phyloP scores from a whole-genome alignment of 2,329 filamentous ascomycete genomes.

The Hypoxylon sp. region DNA sequence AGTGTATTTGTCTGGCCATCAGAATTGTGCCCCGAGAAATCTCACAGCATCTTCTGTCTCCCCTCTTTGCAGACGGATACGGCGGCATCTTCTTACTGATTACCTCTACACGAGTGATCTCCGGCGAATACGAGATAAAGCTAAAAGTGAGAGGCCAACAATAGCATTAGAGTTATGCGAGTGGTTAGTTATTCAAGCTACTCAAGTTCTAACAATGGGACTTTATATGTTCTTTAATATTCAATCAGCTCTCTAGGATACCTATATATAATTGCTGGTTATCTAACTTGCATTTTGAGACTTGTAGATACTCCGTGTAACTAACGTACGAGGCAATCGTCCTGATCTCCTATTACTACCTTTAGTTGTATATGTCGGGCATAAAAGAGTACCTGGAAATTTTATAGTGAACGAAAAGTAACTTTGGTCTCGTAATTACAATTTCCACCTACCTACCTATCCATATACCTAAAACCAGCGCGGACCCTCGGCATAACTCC shows the following conservation, averaged over 20 bases:
- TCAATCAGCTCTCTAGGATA: too few relatives aligned
- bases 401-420: too few relatives aligned
- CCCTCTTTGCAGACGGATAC: not conserved
- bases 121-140: not conserved
- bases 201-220: not conserved
- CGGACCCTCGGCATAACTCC: too few relatives aligned
- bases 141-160: not conserved
- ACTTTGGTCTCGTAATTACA: not conserved
- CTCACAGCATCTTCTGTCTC: not conserved
- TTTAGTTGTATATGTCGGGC: too few relatives aligned
- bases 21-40: not conserved
- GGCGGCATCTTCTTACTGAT: not conserved
- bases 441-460: too few relatives aligned
- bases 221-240: not conserved
- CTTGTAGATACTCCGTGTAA: too few relatives aligned
- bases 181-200: not conserved
- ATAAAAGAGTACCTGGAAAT: too few relatives aligned
- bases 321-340: too few relatives aligned
- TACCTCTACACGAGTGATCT: not conserved
- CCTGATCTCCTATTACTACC: too few relatives aligned
- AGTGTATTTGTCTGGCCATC: not conserved
- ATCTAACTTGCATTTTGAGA: too few relatives aligned
- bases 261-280: too few relatives aligned
- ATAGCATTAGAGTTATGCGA: not conserved
- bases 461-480: too few relatives aligned